Base-by-base conservation (phyloP, 768 basidiomycete genomes). In the Leccinum incarnatum region DNA sequence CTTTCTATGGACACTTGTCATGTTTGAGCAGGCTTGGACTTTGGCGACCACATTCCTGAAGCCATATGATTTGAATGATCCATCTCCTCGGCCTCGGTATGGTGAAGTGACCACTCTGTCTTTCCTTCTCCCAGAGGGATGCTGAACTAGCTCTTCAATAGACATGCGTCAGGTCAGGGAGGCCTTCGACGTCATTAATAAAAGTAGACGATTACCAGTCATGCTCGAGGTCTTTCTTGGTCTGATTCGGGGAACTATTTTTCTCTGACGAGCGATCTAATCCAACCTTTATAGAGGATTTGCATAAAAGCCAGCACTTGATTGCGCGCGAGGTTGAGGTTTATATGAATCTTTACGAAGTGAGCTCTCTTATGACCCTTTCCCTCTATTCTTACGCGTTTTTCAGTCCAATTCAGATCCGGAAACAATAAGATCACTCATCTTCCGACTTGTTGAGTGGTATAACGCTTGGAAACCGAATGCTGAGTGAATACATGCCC, bases 171-270 rank as follows among this genome's bases (percentile, higher is more conserved):
- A 72, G 37, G 78, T 88, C 5, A 77, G 79, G 48, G 75, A 74
- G 14, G 86, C 88, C 11, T 84, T 91, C 62, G 82, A 79, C 37
- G 62, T 81, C 7, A 75, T 92, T 34, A 83, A 81, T 59, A 79
- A 80, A 60, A 79, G 81, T 53, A 79, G 83, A 61, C 81, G 84
- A 71, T 71, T 91, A 17, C 82, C 86, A 10, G 79, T 81, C 51
- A 74, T 91, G 57, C 72, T 91, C 23, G 90, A 93, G 66, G 81
- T 79, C 11, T 91, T 89, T 67, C 79, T 91, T 27, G 87, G 90
- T 89, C 54, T 54, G 84, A 57, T 54, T 48, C 4, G 40, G 45
- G 7, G 12, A 23, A 34, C 23, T 19, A 11, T 55, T 19, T 37
- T 51, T 30, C 11, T 27, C 23, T 53, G 30, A 11, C 29, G 45